These are phyloP conservation scores for Basipetospora chlamydospora DNA, from an alignment of 2,329 filamentous ascomycete species.

Conservation along the genomic window DNA sequence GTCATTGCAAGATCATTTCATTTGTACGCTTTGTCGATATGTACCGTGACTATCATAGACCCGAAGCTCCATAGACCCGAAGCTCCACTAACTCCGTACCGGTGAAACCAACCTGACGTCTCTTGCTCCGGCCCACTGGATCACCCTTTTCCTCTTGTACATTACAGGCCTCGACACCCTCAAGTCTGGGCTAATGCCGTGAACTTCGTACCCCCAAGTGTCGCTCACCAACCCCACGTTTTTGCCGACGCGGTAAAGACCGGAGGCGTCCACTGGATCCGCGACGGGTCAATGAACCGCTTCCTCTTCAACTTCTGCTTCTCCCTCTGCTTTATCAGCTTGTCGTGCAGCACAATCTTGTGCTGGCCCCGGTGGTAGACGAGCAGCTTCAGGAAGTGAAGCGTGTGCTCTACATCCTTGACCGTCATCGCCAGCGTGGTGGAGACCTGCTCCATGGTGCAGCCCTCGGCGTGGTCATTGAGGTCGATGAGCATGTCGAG, in stretches of 20 bases:
- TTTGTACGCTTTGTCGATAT: too few species aligned
- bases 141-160: too few species aligned
- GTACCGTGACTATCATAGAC: too few species aligned
- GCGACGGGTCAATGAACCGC: constrained; percentile 59
- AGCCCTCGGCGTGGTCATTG: constrained; percentile 52
- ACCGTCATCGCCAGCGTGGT: constrained; percentile 83
- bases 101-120: too few species aligned
- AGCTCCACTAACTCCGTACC: too few species aligned
- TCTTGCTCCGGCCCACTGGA: too few species aligned
- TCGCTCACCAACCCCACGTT: constrained; percentile 92
- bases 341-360: constrained; percentile 83
- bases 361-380: constrained; percentile 93
- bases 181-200: too few species aligned
- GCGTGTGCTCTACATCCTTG: constrained; percentile 85
- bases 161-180: too few species aligned
- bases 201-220: too few species aligned
- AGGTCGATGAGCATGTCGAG: constrained; percentile 69
- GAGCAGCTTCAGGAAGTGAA: constrained; percentile 90
- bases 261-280: constrained; percentile 89
- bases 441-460: constrained; percentile 77
- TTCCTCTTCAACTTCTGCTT: constrained; percentile 69
- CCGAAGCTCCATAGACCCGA: too few species aligned
- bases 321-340: constrained; percentile 63
- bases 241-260: constrained; percentile 80
- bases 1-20: too few species aligned